phyloP scores from a whole-genome alignment of 768 basidiomycete genomes.

The Pleurotus sapidus region DNA sequence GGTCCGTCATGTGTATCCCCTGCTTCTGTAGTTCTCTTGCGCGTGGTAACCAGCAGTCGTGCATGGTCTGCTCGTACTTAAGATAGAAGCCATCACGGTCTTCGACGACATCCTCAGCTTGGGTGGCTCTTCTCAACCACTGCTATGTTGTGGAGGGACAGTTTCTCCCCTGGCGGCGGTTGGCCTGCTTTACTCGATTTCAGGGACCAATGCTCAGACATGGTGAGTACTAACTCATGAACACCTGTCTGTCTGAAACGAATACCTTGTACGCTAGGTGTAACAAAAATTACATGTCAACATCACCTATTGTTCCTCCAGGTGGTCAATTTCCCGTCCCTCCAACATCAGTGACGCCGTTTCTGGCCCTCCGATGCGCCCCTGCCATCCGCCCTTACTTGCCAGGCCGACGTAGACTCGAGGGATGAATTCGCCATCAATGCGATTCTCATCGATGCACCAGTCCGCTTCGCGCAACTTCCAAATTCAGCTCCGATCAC shows the following conservation, averaged over 20 bases:
- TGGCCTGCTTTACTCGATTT: not conserved
- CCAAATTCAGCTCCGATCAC: conserved; percentile 42
- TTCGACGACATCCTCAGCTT: too few relatives aligned
- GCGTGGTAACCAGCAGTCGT: not conserved
- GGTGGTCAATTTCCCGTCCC: conserved; percentile 49
- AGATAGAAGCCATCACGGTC: too few relatives aligned
- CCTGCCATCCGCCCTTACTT: conserved; percentile 61
- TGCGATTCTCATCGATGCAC: conserved; percentile 50
- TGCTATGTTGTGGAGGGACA: not conserved
- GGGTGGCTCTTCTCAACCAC: too few relatives aligned
- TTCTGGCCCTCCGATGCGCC: conserved; percentile 56
- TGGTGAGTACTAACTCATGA: not conserved
- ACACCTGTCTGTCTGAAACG: not conserved
- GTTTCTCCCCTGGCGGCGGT: not conserved
- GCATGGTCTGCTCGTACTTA: too few relatives aligned
- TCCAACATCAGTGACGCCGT: conserved; percentile 31
- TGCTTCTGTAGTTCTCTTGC: conserved; percentile 1
- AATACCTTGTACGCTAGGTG: conserved; percentile 35
- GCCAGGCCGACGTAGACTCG: conserved; percentile 41
- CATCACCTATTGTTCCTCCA: conserved; percentile 37
- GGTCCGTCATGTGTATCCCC: not conserved
- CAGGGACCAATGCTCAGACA: not conserved
- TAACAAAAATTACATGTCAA: conserved; percentile 51
- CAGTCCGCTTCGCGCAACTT: conserved; percentile 45
- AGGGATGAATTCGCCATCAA: conserved; percentile 28